These are phyloP conservation scores for Sphenostylis stenocarpa DNA, from an alignment of 306 rosid genomes.

Conservation along the genomic window DNA sequence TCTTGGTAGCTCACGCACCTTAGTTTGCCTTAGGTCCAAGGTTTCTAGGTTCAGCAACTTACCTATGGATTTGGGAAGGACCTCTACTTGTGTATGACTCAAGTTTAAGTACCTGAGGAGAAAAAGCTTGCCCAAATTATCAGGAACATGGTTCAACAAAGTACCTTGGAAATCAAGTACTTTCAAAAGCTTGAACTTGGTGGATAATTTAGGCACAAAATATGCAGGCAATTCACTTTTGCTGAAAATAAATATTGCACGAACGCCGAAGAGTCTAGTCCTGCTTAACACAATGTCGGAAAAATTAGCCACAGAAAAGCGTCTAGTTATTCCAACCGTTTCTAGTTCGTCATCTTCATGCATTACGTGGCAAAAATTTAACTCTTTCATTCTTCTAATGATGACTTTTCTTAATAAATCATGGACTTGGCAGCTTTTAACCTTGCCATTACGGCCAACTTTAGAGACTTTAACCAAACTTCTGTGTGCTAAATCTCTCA, in stretches of 20 bases:
- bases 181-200: not conserved
- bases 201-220: not conserved
- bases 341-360: conserved; percentile 6
- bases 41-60: not conserved
- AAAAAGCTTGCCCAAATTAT: not conserved
- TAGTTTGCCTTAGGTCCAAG: not conserved
- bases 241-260: not conserved
- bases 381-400: conserved; percentile 22
- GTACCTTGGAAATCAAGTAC: not conserved
- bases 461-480: conserved; percentile 8
- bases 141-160: not conserved
- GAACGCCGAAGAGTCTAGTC: not conserved
- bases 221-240: not conserved
- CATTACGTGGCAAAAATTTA: conserved; percentile 10
- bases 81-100: not conserved
- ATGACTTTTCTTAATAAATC: conserved; percentile 27
- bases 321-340: conserved; percentile 9
- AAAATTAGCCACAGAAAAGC: not conserved
- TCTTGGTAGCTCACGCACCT: not conserved
- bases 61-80: not conserved
- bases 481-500: not conserved
- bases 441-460: conserved; percentile 17
- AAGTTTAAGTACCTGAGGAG: not conserved
- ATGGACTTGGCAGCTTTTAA: conserved; percentile 26
- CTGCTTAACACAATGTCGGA: not conserved